Percentiles rank a stretch among this genome's conserved stretches.
Evolutionary conservation across 129 eudicot genomes (phyloP).

Genomic region (Deinandra increscens): DNA sequence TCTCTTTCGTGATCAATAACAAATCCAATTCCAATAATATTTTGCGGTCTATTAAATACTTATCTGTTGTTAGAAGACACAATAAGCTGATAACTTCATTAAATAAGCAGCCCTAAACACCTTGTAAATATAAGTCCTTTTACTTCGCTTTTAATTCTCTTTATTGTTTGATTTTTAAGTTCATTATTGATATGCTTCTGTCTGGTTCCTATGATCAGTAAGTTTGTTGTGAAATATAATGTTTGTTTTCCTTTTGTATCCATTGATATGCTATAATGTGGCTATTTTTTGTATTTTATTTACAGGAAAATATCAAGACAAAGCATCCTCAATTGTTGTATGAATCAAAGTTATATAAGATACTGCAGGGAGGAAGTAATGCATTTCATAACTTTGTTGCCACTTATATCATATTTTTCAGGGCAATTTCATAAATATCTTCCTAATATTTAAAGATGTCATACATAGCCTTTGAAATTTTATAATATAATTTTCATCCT

Average conservation of each 20-base stretch:
- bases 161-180: neutral
- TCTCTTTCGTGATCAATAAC: too few species aligned
- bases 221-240: constrained; percentile 4
- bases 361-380: constrained; percentile 96
- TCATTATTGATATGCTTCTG: neutral
- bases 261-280: neutral
- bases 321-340: constrained; percentile 90
- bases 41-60: too few species aligned
- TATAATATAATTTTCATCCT: too few species aligned
- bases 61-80: neutral
- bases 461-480: too few species aligned
- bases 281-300: constrained; percentile 10
- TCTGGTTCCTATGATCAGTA: neutral
- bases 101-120: neutral
- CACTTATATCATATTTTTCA: too few species aligned
- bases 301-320: constrained; percentile 83
- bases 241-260: neutral
- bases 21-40: too few species aligned
- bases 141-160: neutral
- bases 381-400: constrained; percentile 14
- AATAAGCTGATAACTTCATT: neutral
- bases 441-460: too few species aligned
- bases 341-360: constrained; percentile 82
- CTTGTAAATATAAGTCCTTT: neutral
- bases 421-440: neutral